Conservation (phyloP, 2,329 filamentous ascomycete genomes). For the Mycosphaerelloides madeirae region DNA sequence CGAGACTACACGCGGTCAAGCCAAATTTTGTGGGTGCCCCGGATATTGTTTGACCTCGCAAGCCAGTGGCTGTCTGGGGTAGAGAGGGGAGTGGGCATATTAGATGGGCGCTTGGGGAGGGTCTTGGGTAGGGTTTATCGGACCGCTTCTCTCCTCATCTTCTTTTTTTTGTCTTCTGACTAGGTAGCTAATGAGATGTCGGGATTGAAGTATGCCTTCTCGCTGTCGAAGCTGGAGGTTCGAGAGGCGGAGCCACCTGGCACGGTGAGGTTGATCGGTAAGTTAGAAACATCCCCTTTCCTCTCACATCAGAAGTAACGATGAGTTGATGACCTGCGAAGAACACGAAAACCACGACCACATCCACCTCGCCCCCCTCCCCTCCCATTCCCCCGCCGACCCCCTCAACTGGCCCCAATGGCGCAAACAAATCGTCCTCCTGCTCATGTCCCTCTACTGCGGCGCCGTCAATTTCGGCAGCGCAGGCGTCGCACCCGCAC, state of each 20-base stretch:
- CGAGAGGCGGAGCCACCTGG: slow-evolving; percentile 36
- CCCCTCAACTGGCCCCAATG: slow-evolving; percentile 38
- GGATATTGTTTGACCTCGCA: not conserved
- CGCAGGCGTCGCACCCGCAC: slow-evolving; percentile 33
- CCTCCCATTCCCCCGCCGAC: slow-evolving; percentile 37
- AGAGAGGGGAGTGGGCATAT: not conserved
- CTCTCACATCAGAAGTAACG: not conserved
- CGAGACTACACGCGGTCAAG: too few species aligned
- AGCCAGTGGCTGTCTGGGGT: not conserved
- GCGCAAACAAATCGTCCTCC: slow-evolving; percentile 35
- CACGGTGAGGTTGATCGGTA: slow-evolving; percentile 38
- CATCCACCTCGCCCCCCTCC: slow-evolving; percentile 35
- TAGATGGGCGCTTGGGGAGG: not conserved
- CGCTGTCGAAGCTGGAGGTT: slow-evolving; percentile 38
- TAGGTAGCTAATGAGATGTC: slow-evolving; percentile 26
- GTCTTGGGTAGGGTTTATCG: not conserved
- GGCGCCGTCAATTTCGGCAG: slow-evolving; percentile 37
- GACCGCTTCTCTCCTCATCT: not conserved
- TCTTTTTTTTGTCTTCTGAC: not conserved
- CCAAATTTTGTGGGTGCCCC: too few species aligned
- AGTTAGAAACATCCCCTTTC: slow-evolving; percentile 4
- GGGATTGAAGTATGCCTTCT: slow-evolving; percentile 31
- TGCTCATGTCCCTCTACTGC: slow-evolving; percentile 36
- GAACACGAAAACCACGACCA: slow-evolving; percentile 33
- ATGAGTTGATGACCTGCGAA: slow-evolving; percentile 4